Evolutionary conservation across 2,329 filamentous ascomycete species (phyloP).

Genomic region (Nothopassalora personata): DNA sequence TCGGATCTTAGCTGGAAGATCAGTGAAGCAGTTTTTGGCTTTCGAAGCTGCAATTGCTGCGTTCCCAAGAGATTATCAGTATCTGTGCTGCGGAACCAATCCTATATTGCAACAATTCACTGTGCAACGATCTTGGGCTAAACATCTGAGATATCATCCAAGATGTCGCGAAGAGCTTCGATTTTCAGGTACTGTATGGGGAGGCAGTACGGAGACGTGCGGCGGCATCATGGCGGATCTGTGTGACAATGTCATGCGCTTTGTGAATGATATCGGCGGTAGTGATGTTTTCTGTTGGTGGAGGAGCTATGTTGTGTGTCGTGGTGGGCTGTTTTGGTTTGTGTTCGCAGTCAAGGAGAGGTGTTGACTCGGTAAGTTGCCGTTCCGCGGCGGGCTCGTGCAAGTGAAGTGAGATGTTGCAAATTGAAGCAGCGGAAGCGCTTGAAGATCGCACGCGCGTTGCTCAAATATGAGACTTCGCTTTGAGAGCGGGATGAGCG

Average conservation of each 20-base stretch:
- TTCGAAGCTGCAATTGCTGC: neutral
- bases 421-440: no score
- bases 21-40: neutral
- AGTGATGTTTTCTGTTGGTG: neutral
- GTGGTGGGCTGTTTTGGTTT: neutral
- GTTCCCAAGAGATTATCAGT: neutral
- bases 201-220: neutral
- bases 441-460: no score
- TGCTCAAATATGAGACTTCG: no score
- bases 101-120: neutral
- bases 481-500: no score
- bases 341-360: no score
- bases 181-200: neutral
- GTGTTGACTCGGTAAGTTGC: no score
- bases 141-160: neutral
- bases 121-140: neutral
- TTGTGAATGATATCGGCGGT: neutral
- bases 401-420: no score
- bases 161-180: neutral
- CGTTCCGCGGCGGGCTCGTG: no score
- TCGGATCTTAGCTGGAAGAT: neutral
- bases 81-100: neutral
- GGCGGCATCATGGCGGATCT: neutral
- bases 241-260: neutral
- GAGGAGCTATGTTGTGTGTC: neutral